These are phyloP conservation scores for Juncus effusus DNA, from an alignment of 176 grass and related monocot species.

Conservation along the genomic window DNA sequence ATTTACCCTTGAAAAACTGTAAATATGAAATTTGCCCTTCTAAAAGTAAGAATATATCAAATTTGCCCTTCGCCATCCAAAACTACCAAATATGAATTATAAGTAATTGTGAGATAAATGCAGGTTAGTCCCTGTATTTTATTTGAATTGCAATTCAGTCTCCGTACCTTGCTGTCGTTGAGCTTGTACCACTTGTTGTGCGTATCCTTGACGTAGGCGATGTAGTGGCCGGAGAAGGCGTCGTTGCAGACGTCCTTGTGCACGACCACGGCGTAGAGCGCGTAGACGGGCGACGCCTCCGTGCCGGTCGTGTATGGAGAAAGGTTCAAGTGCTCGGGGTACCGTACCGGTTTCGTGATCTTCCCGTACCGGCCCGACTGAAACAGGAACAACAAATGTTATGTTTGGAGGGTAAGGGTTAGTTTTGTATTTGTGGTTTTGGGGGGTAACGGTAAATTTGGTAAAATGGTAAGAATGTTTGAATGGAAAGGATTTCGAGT, in stretches of 20 bases:
- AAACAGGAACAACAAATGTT: too few relatives aligned
- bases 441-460: too few relatives aligned
- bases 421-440: too few relatives aligned
- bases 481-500: neutral
- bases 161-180: conserved; percentile 63
- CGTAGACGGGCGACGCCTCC: conserved; percentile 68
- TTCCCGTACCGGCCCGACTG: conserved; percentile 79
- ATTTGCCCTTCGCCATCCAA: conserved; percentile 7
- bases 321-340: conserved; percentile 61
- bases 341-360: conserved; percentile 61
- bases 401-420: too few relatives aligned
- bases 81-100: conserved; percentile 15
- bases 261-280: conserved; percentile 84
- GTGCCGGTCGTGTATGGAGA: conserved; percentile 60
- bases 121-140: conserved; percentile 22
- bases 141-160: conserved; percentile 10
- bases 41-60: conserved; percentile 1
- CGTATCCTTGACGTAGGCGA: conserved; percentile 80
- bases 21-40: too few relatives aligned
- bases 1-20: neutral
- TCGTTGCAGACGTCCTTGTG: conserved; percentile 62
- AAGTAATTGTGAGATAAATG: conserved; percentile 1
- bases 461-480: conserved; percentile 13
- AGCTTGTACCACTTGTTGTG: conserved; percentile 73
- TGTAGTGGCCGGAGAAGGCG: conserved; percentile 74